Percentiles rank a stretch among this genome's conserved stretches.
These are phyloP conservation scores for Candida ascalaphidarum DNA, from an alignment of 805 yeast genomes.

Conservation along the genomic window DNA sequence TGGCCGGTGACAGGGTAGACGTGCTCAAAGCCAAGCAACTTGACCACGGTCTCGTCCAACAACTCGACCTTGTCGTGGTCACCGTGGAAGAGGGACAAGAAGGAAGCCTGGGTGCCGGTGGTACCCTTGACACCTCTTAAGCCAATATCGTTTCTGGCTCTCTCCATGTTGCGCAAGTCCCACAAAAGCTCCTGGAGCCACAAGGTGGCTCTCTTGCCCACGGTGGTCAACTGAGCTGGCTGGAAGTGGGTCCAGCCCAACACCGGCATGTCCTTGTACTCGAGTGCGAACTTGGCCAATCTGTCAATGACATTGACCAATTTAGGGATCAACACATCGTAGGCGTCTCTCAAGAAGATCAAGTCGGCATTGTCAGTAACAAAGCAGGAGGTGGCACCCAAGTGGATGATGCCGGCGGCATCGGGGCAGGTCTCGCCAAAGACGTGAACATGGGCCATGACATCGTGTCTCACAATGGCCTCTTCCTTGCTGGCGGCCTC, in stretches of 20 bases:
- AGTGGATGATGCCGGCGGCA: constrained; percentile 95
- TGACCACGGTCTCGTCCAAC: constrained; percentile 85
- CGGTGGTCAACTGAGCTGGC: constrained; percentile 98
- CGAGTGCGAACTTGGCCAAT: constrained; percentile 77
- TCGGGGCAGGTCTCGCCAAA: constrained; percentile 90
- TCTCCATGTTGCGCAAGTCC: constrained; percentile 92
- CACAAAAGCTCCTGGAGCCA: constrained; percentile 97
- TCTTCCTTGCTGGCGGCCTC: constrained; percentile 85
- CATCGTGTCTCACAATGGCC: constrained; percentile 97
- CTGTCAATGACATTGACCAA: constrained; percentile 93
- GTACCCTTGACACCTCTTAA: constrained; percentile 98
- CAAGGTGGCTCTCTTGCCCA: constrained; percentile 94
- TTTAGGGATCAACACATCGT: constrained; percentile 88
- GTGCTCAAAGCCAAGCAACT: constrained; percentile 85
- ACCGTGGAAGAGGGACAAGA: constrained; percentile 91
- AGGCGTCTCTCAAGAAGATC: constrained; percentile 92
- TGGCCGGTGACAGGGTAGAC: constrained; percentile 98
- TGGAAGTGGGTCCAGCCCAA: constrained; percentile 99
- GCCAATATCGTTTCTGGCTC: constrained; percentile 95
- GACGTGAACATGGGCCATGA: constrained; percentile 97
- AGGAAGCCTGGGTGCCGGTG: constrained; percentile 97
- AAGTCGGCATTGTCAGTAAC: constrained; percentile 98
- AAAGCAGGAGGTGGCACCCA: constrained; percentile 97
- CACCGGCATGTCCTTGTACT: constrained; percentile 92
- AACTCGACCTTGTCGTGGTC: constrained; percentile 94